Evolutionary conservation across 2,329 filamentous ascomycete species (phyloP).

Genomic region (Calonectria honghensis): DNA sequence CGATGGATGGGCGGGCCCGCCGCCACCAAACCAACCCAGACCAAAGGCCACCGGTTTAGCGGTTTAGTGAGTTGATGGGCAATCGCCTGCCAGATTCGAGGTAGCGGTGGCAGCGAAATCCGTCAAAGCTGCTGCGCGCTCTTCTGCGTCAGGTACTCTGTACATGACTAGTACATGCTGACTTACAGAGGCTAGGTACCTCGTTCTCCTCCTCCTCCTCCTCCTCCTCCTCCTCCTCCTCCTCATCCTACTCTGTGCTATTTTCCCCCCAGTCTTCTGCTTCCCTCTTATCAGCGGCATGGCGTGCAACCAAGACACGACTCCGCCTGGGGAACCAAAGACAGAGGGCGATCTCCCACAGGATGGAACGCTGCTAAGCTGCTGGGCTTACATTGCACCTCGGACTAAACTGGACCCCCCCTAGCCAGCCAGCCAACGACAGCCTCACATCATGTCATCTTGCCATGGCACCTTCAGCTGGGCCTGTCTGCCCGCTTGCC

Average conservation of each 20-base stretch:
- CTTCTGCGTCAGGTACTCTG: neutral
- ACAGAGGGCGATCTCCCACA: neutral
- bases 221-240: neutral
- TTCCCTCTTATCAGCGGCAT: neutral
- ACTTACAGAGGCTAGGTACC: no score
- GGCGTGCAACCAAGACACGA: slow-evolving; percentile 1
- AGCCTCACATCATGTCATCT: slow-evolving; percentile 35
- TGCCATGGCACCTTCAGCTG: neutral
- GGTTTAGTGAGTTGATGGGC: neutral
- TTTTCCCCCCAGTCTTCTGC: no score
- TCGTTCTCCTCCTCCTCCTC: neutral
- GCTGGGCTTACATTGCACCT: slow-evolving; percentile 3
- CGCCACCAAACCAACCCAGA: neutral
- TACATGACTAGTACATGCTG: neutral
- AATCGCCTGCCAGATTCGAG: neutral
- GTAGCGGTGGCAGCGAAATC: neutral
- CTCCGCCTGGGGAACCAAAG: neutral
- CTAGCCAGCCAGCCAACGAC: slow-evolving; percentile 12
- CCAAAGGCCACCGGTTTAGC: no score
- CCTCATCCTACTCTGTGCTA: no score
- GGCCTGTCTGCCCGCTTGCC: neutral
- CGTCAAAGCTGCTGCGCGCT: neutral
- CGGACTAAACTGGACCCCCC: neutral
- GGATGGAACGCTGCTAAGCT: slow-evolving; percentile 20
- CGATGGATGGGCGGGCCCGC: neutral